Conservation (phyloP, 176 grass and related monocot genomes). For the Melocanna baccifera region DNA sequence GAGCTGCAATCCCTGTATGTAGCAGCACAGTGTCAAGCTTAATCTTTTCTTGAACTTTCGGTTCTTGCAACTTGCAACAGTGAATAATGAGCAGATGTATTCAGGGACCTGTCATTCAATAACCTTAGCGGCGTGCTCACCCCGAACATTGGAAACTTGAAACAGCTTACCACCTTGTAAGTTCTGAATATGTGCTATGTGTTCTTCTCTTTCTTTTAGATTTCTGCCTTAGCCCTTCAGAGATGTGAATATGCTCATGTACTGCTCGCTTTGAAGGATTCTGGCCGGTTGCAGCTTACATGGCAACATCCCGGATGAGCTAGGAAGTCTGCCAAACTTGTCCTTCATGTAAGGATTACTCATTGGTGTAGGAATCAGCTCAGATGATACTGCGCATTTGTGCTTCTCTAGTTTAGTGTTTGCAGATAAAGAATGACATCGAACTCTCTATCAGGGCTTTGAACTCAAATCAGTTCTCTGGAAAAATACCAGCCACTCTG, state of each 20-base stretch:
- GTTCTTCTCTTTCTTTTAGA: background rate
- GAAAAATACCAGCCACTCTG: conserved; percentile 72
- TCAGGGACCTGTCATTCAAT: conserved; percentile 87
- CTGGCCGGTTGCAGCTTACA: conserved; percentile 75
- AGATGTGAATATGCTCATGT: background rate
- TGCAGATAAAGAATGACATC: background rate
- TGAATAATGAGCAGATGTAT: conserved; percentile 5
- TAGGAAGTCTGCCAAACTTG: conserved; percentile 62
- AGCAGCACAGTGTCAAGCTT: background rate
- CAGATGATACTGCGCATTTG: background rate
- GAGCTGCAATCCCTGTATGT: conserved; percentile 73
- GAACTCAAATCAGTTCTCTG: conserved; percentile 77
- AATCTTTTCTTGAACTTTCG: background rate
- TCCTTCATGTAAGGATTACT: conserved; percentile 62
- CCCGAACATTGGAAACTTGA: conserved; percentile 65
- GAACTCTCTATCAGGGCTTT: conserved; percentile 57
- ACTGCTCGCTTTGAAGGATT: conserved; percentile 52
- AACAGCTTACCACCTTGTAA: conserved; percentile 82
- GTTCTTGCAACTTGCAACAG: conserved; percentile 3
- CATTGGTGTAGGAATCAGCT: background rate
- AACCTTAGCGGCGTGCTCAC: conserved; percentile 55
- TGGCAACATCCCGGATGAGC: conserved; percentile 64
- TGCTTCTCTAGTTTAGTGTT: background rate
- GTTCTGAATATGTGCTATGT: background rate
- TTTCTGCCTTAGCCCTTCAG: background rate